Percentiles rank a stretch among this genome's conserved stretches.
These are phyloP conservation scores for Xerocomellus intermedius DNA, from an alignment of 768 basidiomycete genomes.

Conservation along the genomic window DNA sequence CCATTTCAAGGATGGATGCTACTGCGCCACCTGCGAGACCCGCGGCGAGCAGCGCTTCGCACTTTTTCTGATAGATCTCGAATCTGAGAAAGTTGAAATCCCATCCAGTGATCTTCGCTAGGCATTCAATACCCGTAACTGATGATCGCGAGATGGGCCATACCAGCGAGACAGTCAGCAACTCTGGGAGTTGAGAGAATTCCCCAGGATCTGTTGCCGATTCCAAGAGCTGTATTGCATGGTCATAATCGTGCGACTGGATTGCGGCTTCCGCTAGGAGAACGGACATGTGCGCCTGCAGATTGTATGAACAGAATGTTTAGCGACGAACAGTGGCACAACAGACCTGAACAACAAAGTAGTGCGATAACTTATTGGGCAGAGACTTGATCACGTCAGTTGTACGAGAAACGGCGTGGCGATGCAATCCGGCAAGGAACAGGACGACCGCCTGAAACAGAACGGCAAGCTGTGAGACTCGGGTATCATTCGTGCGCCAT, in stretches of 20 bases:
- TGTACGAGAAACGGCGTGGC: constrained; percentile 3
- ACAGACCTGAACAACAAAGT: constrained; percentile 9
- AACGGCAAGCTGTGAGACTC: background rate
- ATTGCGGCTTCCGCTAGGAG: constrained; percentile 13
- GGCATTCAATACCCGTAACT: background rate
- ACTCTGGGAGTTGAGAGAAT: constrained; percentile 3
- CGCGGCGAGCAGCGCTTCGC: constrained; percentile 5
- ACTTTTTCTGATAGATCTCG: constrained; percentile 4
- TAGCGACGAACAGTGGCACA: background rate
- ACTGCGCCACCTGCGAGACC: background rate
- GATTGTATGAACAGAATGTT: background rate
- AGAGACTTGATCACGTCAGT: constrained; percentile 4
- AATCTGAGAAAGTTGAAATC: constrained; percentile 10
- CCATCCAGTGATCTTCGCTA: constrained; percentile 17
- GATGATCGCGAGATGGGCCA: background rate
- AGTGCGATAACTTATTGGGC: background rate
- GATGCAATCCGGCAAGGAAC: constrained; percentile 6
- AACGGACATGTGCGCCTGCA: constrained; percentile 12
- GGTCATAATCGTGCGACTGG: constrained; percentile 5
- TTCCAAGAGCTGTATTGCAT: constrained; percentile 6
- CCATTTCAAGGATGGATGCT: constrained; percentile 2
- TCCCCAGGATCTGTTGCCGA: constrained; percentile 1
- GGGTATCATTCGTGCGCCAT: too few relatives aligned
- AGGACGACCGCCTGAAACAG: constrained; percentile 8
- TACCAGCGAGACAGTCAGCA: constrained; percentile 18